Evolutionary conservation across 495 filamentous ascomycete genomes (phyloP).

Genomic region (Penicillium pulvis): DNA sequence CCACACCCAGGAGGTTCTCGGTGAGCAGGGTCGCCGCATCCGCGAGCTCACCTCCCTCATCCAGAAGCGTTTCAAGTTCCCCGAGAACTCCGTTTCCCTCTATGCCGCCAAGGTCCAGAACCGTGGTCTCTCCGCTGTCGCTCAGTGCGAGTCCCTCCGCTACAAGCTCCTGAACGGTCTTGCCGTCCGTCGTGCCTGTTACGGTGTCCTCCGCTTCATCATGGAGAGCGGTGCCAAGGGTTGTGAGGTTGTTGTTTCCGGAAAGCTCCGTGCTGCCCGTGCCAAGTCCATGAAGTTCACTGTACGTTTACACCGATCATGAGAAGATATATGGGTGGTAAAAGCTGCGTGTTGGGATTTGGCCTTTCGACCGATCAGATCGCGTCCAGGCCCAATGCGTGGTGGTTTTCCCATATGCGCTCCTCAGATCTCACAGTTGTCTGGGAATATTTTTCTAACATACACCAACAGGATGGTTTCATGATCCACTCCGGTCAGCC

Average conservation of each 20-base stretch:
- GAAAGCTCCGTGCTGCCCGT: conserved; percentile 97
- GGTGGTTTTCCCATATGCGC: background rate
- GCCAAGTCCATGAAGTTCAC: conserved; percentile 99
- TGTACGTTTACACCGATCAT: conserved; percentile 49
- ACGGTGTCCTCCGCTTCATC: conserved; percentile 99
- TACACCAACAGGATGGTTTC: conserved; percentile 78
- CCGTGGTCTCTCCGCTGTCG: conserved; percentile 98
- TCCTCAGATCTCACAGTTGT: background rate
- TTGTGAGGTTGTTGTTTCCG: conserved; percentile 98
- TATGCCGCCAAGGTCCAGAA: conserved; percentile 99
- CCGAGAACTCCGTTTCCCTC: conserved; percentile 98
- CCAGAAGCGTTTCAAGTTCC: conserved; percentile 99
- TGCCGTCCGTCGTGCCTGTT: conserved; percentile 95
- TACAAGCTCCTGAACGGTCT: conserved; percentile 99
- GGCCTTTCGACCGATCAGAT: background rate
- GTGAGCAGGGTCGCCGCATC: conserved; percentile 99
- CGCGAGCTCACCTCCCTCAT: conserved; percentile 99
- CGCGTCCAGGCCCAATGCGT: background rate
- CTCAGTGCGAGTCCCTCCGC: conserved; percentile 98
- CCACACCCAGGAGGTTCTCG: conserved; percentile 99
- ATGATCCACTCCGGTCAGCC: conserved; percentile 99
- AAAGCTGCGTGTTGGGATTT: background rate
- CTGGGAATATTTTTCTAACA: conserved; percentile 18
- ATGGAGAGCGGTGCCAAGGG: conserved; percentile 99
- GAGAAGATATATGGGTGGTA: background rate